Base-by-base conservation (phyloP, 495 filamentous ascomycete species). In the Daldinia caldariorum region DNA sequence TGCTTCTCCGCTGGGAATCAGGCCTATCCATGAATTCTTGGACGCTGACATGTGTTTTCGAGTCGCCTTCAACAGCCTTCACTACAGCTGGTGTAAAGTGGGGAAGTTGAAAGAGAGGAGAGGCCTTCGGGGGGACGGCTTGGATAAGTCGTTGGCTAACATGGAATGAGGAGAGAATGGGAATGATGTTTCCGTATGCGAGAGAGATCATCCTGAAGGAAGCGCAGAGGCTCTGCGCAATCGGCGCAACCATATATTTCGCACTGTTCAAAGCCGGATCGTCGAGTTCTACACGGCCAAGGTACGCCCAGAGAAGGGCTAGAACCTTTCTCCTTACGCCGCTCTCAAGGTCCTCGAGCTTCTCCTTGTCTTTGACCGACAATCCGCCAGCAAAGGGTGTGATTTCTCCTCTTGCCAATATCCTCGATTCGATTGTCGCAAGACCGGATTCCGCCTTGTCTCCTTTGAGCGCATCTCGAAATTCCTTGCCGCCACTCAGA, bases 271-370 rank as follows among this genome's bases (percentile, higher is more conserved):
- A 83, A 26, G 82, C 82, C 31, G 84, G 70, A 74, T 94, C 93
- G 58, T 90, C 88, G 6, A 88, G 79, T 63, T 95, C 92, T 34
- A 97, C 81, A 41, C 95, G 90, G 49, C 92, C 92, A 34, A 98
- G 86, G 77, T 98, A 98, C 49, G 94, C 94, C 95, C 95, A 99
- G 14, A 98, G 82, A 58, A 99, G 84, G 37, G 89, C 92, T 31
- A 97, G 83, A n/a, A 90, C 90, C 83, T 97, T 97, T 69, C 95
- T 85, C 50, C 91, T 87, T 45, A 87, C 84, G 3, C 89, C 87
- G 61, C 85, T 89, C 20, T 94, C 91, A 56, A 91, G 70, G 61
- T 89, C 86, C 61, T 89, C 81, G 7, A 94, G 79, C 72, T 85
- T 89, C 66, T 89, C 85, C 74, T 89, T 83, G 61, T 95, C 89